phyloP scores from a whole-genome alignment of 2,329 filamentous ascomycete genomes.

The Colletotrichum melonis region DNA sequence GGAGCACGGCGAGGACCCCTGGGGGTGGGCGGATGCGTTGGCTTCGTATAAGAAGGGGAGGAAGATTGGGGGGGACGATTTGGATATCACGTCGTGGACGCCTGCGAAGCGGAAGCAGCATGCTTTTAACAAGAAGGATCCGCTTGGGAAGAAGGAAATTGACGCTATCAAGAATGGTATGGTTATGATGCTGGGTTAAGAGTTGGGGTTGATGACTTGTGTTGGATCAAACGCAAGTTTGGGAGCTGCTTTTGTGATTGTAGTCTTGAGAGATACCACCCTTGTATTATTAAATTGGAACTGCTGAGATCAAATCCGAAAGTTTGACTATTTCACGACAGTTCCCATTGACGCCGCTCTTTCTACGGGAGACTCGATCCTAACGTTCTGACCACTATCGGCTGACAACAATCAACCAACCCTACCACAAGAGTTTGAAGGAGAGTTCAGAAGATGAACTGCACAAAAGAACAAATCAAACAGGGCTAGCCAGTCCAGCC shows the following conservation, averaged over 20 bases:
- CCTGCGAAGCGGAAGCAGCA: slow-evolving; percentile 45
- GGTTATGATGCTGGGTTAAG: slow-evolving; percentile 39
- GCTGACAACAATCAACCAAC: neutral
- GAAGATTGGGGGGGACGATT: slow-evolving; percentile 50
- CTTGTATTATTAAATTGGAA: neutral
- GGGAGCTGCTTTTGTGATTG: neutral
- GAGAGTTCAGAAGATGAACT: neutral
- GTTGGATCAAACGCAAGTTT: neutral
- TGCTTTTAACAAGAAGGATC: slow-evolving; percentile 49
- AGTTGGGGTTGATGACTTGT: neutral
- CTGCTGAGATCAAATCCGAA: neutral
- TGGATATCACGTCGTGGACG: slow-evolving; percentile 50
- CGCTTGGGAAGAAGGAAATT: slow-evolving; percentile 45
- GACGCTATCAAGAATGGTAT: slow-evolving; percentile 50
- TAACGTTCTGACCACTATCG: too few relatives aligned
- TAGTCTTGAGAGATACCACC: neutral
- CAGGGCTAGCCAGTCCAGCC: slow-evolving; percentile 21
- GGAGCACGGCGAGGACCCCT: slow-evolving; percentile 40
- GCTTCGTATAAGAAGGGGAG: slow-evolving; percentile 38
- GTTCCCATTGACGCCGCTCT: neutral
- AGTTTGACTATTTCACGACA: neutral
- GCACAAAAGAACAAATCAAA: slow-evolving; percentile 1
- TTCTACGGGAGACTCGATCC: neutral
- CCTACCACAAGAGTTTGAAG: neutral
- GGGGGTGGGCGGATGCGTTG: slow-evolving; percentile 40